A percentile compares a stretch with the other conserved stretches of the same genome.
Conservation (phyloP, 176 grass and related monocot genomes). For the Panicum miliaceum region DNA sequence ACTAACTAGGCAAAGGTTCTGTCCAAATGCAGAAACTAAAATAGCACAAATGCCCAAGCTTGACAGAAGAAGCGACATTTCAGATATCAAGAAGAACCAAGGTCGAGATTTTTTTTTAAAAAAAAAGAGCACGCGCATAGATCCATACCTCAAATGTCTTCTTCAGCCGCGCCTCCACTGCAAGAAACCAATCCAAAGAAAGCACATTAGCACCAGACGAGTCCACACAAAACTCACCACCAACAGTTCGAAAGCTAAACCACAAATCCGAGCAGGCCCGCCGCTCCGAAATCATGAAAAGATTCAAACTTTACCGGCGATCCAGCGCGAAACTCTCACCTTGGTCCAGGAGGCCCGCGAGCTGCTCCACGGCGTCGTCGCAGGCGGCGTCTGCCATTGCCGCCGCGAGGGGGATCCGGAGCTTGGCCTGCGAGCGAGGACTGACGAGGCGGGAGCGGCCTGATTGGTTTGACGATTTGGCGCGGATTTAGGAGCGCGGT, state of each 20-base stretch:
- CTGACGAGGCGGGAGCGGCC: slow-evolving; percentile 5
- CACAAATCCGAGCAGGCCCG: neutral
- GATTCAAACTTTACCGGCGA: neutral
- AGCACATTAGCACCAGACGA: neutral
- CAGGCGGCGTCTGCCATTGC: slow-evolving; percentile 71
- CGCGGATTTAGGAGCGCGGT: slow-evolving; percentile 27
- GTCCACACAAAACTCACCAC: neutral
- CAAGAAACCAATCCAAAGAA: slow-evolving; percentile 37
- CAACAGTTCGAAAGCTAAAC: neutral
- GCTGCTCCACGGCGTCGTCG: slow-evolving; percentile 78
- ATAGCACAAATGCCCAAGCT: neutral
- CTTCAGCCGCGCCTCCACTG: slow-evolving; percentile 79
- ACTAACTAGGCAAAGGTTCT: slow-evolving; percentile 6
- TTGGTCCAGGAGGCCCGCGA: slow-evolving; percentile 68
- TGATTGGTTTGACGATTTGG: slow-evolving; percentile 34
- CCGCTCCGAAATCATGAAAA: neutral
- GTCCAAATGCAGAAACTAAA: neutral
- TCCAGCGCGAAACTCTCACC: slow-evolving; percentile 35
- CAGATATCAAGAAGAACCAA: neutral
- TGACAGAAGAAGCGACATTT: neutral
- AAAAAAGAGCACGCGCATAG: neutral
- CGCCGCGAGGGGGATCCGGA: neutral
- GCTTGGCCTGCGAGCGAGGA: neutral
- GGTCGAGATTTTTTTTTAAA: neutral
- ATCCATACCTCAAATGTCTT: slow-evolving; percentile 78